phyloP scores from a whole-genome alignment of 345 rosid species.

The Corchorus capsularis region DNA sequence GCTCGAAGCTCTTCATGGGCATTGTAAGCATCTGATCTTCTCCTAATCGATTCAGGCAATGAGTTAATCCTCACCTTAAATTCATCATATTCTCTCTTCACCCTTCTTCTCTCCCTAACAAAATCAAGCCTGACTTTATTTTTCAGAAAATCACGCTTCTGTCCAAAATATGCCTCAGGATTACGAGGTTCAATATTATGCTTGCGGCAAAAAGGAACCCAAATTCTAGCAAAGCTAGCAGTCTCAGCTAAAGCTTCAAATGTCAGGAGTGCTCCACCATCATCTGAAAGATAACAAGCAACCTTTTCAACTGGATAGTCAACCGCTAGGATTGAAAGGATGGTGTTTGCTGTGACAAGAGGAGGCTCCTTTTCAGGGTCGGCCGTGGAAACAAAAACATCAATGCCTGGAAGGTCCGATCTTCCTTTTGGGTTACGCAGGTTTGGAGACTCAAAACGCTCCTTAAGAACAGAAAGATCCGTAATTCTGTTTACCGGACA shows the following conservation, averaged over 20 bases:
- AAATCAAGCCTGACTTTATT: conserved; percentile 75
- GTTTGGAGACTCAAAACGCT: conserved; percentile 69
- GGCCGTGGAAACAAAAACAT: conserved; percentile 77
- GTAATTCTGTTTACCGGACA: conserved; percentile 75
- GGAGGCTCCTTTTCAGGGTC: conserved; percentile 90
- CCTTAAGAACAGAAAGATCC: conserved; percentile 64
- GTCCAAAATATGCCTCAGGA: conserved; percentile 75
- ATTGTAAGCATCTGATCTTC: conserved; percentile 78
- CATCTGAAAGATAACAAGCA: conserved; percentile 79
- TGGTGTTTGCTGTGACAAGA: conserved; percentile 76
- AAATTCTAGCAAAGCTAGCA: conserved; percentile 70
- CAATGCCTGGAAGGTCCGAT: conserved; percentile 79
- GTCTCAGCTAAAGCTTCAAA: conserved; percentile 81
- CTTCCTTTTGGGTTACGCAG: conserved; percentile 77
- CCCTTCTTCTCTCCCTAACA: conserved; percentile 78
- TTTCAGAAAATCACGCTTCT: conserved; percentile 72
- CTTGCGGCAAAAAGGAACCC: conserved; percentile 83
- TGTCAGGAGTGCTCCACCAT: conserved; percentile 72
- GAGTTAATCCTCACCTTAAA: conserved; percentile 80
- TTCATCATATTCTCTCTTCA: conserved; percentile 84
- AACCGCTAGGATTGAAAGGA: conserved; percentile 71
- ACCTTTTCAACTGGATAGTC: conserved; percentile 80
- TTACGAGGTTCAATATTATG: conserved; percentile 74
- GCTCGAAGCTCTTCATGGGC: conserved; percentile 75
- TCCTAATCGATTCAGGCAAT: conserved; percentile 64